phyloP scores from a whole-genome alignment of 2,329 filamentous ascomycete genomes.

The Didymella keratinophila region DNA sequence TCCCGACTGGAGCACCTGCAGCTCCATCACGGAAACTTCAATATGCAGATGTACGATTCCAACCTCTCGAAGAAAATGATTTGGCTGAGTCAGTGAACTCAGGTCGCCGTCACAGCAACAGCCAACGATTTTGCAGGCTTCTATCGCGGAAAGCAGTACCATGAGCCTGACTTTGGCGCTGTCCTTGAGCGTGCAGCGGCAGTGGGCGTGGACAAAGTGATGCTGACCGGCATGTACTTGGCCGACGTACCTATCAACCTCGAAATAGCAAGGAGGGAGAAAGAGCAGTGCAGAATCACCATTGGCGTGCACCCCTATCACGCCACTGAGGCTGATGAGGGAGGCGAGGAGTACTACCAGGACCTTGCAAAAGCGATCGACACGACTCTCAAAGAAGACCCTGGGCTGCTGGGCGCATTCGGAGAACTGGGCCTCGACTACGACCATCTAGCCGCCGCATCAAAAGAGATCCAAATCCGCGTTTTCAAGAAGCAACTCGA shows the following conservation, averaged over 20 bases:
- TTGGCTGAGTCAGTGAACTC: slow-evolving; percentile 12
- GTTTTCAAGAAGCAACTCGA: slow-evolving; percentile 56
- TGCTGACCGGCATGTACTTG: slow-evolving; percentile 51
- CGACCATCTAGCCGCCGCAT: slow-evolving; percentile 55
- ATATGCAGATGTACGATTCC: slow-evolving; percentile 19
- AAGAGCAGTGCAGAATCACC: slow-evolving; percentile 53
- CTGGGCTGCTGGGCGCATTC: slow-evolving; percentile 53
- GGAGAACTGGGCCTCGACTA: slow-evolving; percentile 63
- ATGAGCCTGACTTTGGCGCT: slow-evolving; percentile 55
- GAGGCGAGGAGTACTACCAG: slow-evolving; percentile 36
- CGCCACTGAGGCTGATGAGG: slow-evolving; percentile 53
- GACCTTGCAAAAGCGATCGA: slow-evolving; percentile 36
- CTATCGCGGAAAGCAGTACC: slow-evolving; percentile 60
- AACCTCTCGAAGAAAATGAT: background rate
- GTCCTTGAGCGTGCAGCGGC: slow-evolving; percentile 54
- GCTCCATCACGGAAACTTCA: slow-evolving; percentile 10
- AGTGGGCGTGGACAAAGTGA: slow-evolving; percentile 54
- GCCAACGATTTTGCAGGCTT: slow-evolving; percentile 58
- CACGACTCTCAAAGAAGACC: slow-evolving; percentile 21
- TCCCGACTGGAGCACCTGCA: slow-evolving; percentile 8
- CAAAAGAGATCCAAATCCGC: slow-evolving; percentile 53
- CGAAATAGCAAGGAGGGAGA: slow-evolving; percentile 30
- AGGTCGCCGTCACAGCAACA: slow-evolving; percentile 48
- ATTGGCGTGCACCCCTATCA: slow-evolving; percentile 63
- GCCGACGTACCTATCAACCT: slow-evolving; percentile 50